Conservation (phyloP, 2,329 filamentous ascomycete species). For the Aspergillus felis region DNA sequence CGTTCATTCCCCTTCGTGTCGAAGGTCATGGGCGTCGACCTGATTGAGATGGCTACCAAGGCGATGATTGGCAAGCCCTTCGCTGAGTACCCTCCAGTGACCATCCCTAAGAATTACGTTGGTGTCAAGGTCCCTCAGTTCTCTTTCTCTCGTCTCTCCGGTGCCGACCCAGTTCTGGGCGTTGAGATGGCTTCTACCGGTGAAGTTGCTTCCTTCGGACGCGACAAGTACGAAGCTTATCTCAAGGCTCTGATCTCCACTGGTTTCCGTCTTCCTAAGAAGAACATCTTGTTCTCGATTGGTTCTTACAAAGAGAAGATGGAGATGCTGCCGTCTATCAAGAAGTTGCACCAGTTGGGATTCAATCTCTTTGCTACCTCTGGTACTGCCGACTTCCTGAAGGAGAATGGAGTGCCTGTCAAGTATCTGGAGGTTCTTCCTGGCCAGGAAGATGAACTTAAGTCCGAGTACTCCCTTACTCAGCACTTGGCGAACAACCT, state of each 20-base stretch:
- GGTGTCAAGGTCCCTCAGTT: constrained; percentile 98
- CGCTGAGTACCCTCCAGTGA: constrained; percentile 72
- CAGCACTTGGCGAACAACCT: constrained; percentile 96
- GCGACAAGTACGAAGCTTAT: constrained; percentile 96
- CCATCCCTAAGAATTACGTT: constrained; percentile 75
- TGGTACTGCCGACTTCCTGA: constrained; percentile 93
- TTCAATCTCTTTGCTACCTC: constrained; percentile 96
- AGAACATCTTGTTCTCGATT: constrained; percentile 91
- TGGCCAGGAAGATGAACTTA: constrained; percentile 74
- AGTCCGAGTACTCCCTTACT: constrained; percentile 93
- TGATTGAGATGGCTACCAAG: constrained; percentile 98
- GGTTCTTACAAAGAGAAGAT: constrained; percentile 97
- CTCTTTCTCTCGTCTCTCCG: constrained; percentile 94
- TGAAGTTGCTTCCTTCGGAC: constrained; percentile 94
- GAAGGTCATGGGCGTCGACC: constrained; percentile 95
- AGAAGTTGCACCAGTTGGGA: constrained; percentile 83
- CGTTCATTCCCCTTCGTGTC: constrained; percentile 97
- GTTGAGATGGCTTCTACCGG: constrained; percentile 99
- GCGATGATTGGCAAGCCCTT: constrained; percentile 87
- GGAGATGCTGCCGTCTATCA: constrained; percentile 90
- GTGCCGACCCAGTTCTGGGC: constrained; percentile 91
- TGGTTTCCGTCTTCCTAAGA: constrained; percentile 92
- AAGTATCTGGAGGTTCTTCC: constrained; percentile 89
- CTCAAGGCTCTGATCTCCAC: constrained; percentile 94
- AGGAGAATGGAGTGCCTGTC: constrained; percentile 85